Evolutionary conservation across 176 grass and related monocot genomes (phyloP).

Genomic region (Tillandsia fasciculata): DNA sequence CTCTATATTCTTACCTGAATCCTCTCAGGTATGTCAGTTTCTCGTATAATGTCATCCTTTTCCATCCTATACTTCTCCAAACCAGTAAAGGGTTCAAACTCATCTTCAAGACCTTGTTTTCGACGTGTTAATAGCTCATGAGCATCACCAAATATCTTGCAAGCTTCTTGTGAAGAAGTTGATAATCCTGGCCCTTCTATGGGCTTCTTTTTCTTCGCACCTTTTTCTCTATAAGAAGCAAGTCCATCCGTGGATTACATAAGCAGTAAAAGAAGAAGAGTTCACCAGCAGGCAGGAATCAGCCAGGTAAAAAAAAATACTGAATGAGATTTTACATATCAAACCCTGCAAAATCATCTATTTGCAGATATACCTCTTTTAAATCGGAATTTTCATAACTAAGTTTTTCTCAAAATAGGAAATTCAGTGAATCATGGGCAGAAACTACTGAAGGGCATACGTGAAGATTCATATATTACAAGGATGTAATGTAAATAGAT

Average conservation of each 20-base stretch:
- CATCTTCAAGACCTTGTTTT: conserved; percentile 83
- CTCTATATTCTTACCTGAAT: conserved; percentile 45
- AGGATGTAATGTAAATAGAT: too few species aligned
- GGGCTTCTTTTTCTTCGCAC: conserved; percentile 44
- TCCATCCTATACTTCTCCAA: conserved; percentile 94
- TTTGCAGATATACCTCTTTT: too few species aligned
- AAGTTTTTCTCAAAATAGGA: too few species aligned
- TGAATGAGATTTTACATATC: too few species aligned
- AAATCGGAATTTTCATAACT: too few species aligned
- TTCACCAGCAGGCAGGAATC: neutral
- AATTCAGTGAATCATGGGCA: too few species aligned
- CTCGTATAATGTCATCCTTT: conserved; percentile 87
- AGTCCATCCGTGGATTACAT: neutral
- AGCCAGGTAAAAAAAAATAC: neutral
- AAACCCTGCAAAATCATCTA: too few species aligned
- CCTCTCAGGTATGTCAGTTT: conserved; percentile 92
- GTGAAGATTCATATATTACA: too few species aligned
- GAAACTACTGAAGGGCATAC: too few species aligned
- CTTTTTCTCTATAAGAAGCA: conserved; percentile 34
- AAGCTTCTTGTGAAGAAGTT: conserved; percentile 78
- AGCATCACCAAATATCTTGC: conserved; percentile 96
- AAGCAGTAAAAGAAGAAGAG: neutral
- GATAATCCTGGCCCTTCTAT: conserved; percentile 74
- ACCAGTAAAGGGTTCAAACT: conserved; percentile 93
- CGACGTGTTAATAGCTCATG: conserved; percentile 64